Evolutionary conservation across 768 basidiomycete species (phyloP), one percentile per base, ranked within the genome.

Genomic region (Terana coerulea): DNA sequence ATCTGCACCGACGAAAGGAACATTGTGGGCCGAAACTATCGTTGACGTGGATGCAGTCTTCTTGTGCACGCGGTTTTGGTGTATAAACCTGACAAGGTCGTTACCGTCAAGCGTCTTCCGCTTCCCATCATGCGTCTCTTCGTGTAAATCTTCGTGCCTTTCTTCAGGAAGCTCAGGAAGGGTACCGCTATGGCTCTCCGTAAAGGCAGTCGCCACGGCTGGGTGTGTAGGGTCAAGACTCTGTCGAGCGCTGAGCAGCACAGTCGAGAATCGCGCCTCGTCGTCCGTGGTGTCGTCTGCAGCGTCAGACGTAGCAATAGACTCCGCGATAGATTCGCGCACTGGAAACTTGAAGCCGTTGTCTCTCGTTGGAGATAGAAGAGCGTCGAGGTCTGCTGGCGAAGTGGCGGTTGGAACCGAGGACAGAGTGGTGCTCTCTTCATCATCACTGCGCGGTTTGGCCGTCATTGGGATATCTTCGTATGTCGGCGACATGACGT

Each of bases 251-350:
- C 59, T 64, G 35, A 80, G 71, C 2, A 76, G 61, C 33, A 83
- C 72, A 11, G 72, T 80, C 0, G 79, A 81, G 56, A 82, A 82
- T 15, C 69, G 75, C 1, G 71, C 59, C 44, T 75, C 69, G 59
- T 77, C 73, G 56, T 88, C 84, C 56, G 84, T 85, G 59, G 84
- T 78, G 57, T 86, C 85, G 15, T 83, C 77, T 45, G 77, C 76
- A 3, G 79, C 74, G 24, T 78, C 62, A 19, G 81, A 84, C 47
- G 69, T 69, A 8, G 60, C 57, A 2, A 53, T 44, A 19, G 55
- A 49, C 4, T 25, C 24, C 15, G 44, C 12, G 43, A 47, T 43
- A 29, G 40, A 29, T 22, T 25, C 36, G 48, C 53, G 40, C 22
- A 36, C 47, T 15, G 51, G 25, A 53, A 59, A 56, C 33, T 42